phyloP scores from a whole-genome alignment of 495 filamentous ascomycete genomes.

The Lophiostoma macrostomum region DNA sequence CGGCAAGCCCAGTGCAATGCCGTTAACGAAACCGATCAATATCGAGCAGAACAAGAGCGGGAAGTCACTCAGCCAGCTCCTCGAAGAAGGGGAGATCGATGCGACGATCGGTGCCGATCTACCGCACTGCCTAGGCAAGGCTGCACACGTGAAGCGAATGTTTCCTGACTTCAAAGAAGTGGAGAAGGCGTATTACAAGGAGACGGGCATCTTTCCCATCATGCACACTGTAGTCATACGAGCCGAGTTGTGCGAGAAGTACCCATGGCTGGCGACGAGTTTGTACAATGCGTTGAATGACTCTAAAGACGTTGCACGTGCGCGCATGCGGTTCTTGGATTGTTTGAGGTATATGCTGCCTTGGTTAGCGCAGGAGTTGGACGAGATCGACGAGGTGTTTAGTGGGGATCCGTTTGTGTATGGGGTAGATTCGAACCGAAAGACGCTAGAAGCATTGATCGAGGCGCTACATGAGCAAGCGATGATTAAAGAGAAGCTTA shows the following conservation, averaged over 20 bases:
- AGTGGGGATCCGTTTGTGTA: slow-evolving; percentile 40
- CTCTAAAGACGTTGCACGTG: slow-evolving; percentile 38
- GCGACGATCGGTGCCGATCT: slow-evolving; percentile 43
- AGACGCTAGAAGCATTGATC: slow-evolving; percentile 39
- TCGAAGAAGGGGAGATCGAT: slow-evolving; percentile 44
- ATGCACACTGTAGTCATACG: slow-evolving; percentile 45
- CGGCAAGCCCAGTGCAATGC: slow-evolving; percentile 37
- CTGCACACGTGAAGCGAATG: slow-evolving; percentile 38
- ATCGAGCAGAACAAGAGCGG: slow-evolving; percentile 32
- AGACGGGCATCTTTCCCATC: slow-evolving; percentile 45
- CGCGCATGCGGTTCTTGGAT: slow-evolving; percentile 30
- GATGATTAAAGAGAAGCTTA: slow-evolving; percentile 35
- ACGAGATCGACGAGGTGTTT: slow-evolving; percentile 43
- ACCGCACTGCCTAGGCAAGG: slow-evolving; percentile 38
- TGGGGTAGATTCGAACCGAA: slow-evolving; percentile 40
- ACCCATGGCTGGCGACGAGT: slow-evolving; percentile 35
- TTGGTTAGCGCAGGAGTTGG: slow-evolving; percentile 38
- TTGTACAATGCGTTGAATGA: slow-evolving; percentile 42
- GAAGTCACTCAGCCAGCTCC: slow-evolving; percentile 41
- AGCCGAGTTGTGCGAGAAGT: slow-evolving; percentile 36
- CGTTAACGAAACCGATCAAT: slow-evolving; percentile 34
- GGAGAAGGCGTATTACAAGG: slow-evolving; percentile 41
- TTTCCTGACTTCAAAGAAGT: slow-evolving; percentile 44
- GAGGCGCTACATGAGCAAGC: slow-evolving; percentile 37
- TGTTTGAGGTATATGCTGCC: slow-evolving; percentile 43